Evolutionary conservation across 2,329 filamentous ascomycete genomes (phyloP).

Genomic region (Graphilbum sp.): DNA sequence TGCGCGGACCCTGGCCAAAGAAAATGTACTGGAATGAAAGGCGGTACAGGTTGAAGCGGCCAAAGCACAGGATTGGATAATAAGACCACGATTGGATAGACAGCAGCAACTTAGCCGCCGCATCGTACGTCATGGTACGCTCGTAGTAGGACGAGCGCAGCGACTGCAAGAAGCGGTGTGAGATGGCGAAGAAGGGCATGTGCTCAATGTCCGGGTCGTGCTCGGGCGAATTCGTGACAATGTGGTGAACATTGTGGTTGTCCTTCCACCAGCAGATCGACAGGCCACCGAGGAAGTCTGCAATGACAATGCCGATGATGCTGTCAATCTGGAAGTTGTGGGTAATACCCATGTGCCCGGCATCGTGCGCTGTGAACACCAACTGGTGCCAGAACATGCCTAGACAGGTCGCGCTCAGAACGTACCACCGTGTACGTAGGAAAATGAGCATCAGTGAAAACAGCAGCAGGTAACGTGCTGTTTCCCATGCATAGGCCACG

Average conservation of each 20-base stretch:
- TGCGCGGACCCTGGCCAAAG: conserved; percentile 50
- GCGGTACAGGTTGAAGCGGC: conserved; percentile 74
- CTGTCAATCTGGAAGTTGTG: conserved; percentile 75
- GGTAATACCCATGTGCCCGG: conserved; percentile 94
- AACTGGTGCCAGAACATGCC: conserved; percentile 89
- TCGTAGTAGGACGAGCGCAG: conserved; percentile 74
- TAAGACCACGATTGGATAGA: conserved; percentile 69
- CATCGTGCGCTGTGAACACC: conserved; percentile 86
- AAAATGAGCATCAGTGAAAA: conserved; percentile 44
- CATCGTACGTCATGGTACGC: conserved; percentile 62
- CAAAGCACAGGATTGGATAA: conserved; percentile 65
- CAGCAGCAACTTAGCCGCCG: conserved; percentile 51
- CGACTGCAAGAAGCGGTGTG: conserved; percentile 59
- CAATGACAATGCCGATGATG: conserved; percentile 75
- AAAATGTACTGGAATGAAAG: conserved; percentile 68
- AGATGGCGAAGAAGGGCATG: conserved; percentile 76
- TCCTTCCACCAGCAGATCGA: conserved; percentile 95
- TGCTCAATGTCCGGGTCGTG: conserved; percentile 93
- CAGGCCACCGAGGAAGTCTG: conserved; percentile 76
- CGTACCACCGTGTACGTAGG: conserved; percentile 49
- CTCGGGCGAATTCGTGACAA: conserved; percentile 87
- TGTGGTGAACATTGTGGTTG: conserved; percentile 92
- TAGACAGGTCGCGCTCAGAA: conserved; percentile 53
- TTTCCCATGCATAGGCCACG: conserved; percentile 59
- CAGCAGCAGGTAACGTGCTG: conserved; percentile 53